Conservation (phyloP, 345 rosid species). For the Brassica incana region DNA sequence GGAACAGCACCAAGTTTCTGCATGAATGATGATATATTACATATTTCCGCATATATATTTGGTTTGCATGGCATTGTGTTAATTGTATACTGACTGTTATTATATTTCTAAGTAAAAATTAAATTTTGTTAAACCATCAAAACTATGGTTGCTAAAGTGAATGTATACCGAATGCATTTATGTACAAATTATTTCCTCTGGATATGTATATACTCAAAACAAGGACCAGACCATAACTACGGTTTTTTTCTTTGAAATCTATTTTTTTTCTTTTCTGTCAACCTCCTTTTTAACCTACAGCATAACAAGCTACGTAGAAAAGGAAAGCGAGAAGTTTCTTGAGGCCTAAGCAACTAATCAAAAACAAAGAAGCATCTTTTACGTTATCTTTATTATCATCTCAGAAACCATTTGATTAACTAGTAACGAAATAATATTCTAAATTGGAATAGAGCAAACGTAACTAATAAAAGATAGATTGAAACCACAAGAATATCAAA, state of each 20-base stretch:
- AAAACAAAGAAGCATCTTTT: background rate
- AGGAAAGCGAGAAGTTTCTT: background rate
- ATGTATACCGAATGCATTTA: background rate
- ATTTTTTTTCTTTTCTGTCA: too few species aligned
- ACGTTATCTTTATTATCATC: background rate
- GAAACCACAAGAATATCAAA: background rate
- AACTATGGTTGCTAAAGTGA: background rate
- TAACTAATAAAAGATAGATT: background rate
- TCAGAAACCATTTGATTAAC: background rate
- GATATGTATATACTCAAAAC: background rate
- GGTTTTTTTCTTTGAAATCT: background rate
- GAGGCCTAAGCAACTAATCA: background rate
- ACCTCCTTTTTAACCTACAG: background rate
- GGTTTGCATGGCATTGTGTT: slow-evolving; percentile 7
- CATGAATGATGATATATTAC: background rate
- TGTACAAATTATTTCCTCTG: background rate
- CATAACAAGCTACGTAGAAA: background rate
- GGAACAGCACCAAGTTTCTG: background rate
- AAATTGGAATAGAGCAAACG: background rate
- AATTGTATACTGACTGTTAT: background rate
- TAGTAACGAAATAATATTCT: background rate
- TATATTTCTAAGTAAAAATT: background rate
- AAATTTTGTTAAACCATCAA: background rate
- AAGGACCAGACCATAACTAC: background rate
- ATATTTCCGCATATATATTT: background rate